Evolutionary conservation across 768 basidiomycete genomes (phyloP), one percentile per base, ranked within the genome.

Genomic region (Tricholoma matsutake): DNA sequence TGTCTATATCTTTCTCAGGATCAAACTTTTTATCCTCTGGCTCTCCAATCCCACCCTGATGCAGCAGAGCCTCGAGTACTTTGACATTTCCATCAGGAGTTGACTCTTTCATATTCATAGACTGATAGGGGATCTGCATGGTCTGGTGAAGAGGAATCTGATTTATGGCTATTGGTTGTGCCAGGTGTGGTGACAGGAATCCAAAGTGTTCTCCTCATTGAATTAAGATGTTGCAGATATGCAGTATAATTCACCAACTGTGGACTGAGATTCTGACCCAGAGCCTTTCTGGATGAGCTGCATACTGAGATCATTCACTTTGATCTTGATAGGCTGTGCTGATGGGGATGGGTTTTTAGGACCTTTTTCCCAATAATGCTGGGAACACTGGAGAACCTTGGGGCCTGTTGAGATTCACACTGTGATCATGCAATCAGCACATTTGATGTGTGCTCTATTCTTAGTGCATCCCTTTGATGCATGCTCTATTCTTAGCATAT

Each of bases 321-420:
- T 22, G 16, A 31, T 3, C 7, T 54, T 10, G 7, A 45, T 6
- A 58, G 61, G 29, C 14, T 9, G 20, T 56, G n/a, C 54, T 29
- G 41, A 54, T 11, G 52, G 52, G 13, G 18, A 29, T 7, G 52
- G 64, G 56, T 76, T 76, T n/a, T 67, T 35, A 0, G 54, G 54
- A 14, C 65, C 69, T 37, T 35, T 64, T 18, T 63, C 47, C 77
- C 77, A 78, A 3, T 78, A 63, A 34, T 72, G 61, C 1, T 68
- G 54, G 0, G 70, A 73, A 52, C 69, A 74, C 7, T 57, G 55
- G 1, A 78, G 62, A 51, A 73, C 70, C 5, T 25, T 3, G 22
- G 22, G n/a, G n/a, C n/a, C n/a, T n/a, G n/a, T n/a, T n/a, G n/a
- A n/a, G n/a, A n/a, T n/a, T n/a, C n/a, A n/a, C n/a, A n/a, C n/a